Percentiles rank a stretch among this genome's conserved stretches.
phyloP scores from a whole-genome alignment of 805 yeast species.

The Schizosaccharomyces japonicus region DNA sequence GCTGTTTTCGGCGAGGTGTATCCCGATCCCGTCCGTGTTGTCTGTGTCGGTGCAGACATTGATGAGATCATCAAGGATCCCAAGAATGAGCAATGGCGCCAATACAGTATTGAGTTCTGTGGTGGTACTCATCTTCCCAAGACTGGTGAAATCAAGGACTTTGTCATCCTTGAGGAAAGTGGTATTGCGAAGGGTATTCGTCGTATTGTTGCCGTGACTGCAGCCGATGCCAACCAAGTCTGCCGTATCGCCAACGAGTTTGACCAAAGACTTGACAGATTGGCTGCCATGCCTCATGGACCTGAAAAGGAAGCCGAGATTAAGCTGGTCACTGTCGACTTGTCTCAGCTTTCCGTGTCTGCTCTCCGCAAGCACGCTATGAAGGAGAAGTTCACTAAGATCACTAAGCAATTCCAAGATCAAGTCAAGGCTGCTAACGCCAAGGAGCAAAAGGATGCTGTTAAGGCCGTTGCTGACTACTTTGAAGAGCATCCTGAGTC shows the following conservation, averaged over 20 bases:
- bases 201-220: constrained; percentile 93
- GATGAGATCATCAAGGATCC: constrained; percentile 59
- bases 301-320: constrained; percentile 56
- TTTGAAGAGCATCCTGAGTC: constrained; percentile 24
- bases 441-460: constrained; percentile 58
- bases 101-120: constrained; percentile 77
- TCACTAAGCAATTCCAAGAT: constrained; percentile 73
- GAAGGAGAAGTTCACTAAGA: constrained; percentile 45
- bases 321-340: constrained; percentile 61
- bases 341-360: constrained; percentile 63
- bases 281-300: constrained; percentile 44
- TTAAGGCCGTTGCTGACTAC: constrained; percentile 51
- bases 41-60: constrained; percentile 78
- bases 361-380: constrained; percentile 56
- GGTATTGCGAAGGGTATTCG: constrained; percentile 98
- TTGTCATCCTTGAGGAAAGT: constrained; percentile 74
- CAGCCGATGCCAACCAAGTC: constrained; percentile 70
- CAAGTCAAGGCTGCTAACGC: constrained; percentile 71
- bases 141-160: constrained; percentile 80
- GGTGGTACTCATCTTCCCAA: constrained; percentile 95
- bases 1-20: constrained; percentile 98
- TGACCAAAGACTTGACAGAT: constrained; percentile 32
- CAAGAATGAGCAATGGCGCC: constrained; percentile 46
- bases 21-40: constrained; percentile 97
- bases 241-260: constrained; percentile 64